Conservation (phyloP, 208 protist species). For the Trypanosoma congolense region DNA sequence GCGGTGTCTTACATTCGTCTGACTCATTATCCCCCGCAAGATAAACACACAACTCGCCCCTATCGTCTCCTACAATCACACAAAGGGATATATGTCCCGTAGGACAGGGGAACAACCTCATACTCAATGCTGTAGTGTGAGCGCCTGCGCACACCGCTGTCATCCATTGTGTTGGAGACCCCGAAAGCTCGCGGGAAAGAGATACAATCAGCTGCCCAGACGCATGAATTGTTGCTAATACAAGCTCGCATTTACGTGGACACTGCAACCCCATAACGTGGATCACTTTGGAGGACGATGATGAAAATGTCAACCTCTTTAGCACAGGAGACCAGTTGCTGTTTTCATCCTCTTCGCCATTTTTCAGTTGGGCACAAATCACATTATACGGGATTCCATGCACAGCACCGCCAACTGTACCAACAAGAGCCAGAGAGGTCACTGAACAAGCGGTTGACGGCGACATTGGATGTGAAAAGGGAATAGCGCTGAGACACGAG, state of each 20-base stretch:
- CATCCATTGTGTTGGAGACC: background rate
- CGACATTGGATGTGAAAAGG: too few relatives aligned
- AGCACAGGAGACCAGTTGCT: background rate
- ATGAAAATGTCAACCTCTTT: background rate
- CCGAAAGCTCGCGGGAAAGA: background rate
- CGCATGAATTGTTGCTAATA: slow-evolving; percentile 13
- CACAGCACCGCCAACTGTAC: slow-evolving; percentile 14
- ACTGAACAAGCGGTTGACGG: background rate
- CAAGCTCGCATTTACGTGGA: background rate
- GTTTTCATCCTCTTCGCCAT: background rate
- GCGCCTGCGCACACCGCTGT: slow-evolving; percentile 1
- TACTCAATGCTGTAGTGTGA: slow-evolving; percentile 10
- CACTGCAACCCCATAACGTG: slow-evolving; percentile 10
- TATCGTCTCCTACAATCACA: slow-evolving; percentile 15
- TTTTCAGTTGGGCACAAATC: too few relatives aligned
- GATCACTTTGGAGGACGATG: slow-evolving; percentile 15
- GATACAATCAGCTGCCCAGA: slow-evolving; percentile 12
- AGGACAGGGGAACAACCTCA: background rate
- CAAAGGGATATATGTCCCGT: slow-evolving; percentile 1
- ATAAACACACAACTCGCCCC: slow-evolving; percentile 3
- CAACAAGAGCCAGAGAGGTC: slow-evolving; percentile 8
- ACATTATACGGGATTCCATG: slow-evolving; percentile 12
- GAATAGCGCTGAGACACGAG: background rate
- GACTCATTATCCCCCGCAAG: slow-evolving; percentile 1
- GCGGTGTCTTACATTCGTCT: background rate